phyloP scores from a whole-genome alignment of 768 basidiomycete genomes.

The Boletus sp. region DNA sequence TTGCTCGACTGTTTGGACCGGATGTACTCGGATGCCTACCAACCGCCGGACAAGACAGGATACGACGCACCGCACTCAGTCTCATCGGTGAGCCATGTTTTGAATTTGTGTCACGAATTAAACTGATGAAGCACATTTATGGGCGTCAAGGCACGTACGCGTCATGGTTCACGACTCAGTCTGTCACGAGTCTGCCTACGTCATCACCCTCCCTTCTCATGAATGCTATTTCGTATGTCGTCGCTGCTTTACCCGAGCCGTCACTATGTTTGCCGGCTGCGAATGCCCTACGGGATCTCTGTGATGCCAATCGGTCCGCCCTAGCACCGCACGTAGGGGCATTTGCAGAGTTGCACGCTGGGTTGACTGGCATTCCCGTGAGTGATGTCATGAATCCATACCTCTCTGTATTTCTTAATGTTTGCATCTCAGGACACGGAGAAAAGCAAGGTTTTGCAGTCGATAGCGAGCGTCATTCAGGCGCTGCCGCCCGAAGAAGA shows the following conservation, averaged over 20 bases:
- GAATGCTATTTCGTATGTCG: slow-evolving; percentile 66
- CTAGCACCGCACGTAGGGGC: slow-evolving; percentile 81
- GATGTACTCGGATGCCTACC: slow-evolving; percentile 71
- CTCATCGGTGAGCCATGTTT: slow-evolving; percentile 62
- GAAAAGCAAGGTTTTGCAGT: slow-evolving; percentile 87
- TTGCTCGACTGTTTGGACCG: slow-evolving; percentile 67
- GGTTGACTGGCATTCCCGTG: slow-evolving; percentile 72
- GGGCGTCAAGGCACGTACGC: slow-evolving; percentile 59
- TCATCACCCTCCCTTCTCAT: slow-evolving; percentile 51
- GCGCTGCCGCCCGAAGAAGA: slow-evolving; percentile 79
- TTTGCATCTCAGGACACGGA: slow-evolving; percentile 63
- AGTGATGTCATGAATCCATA: slow-evolving; percentile 20
- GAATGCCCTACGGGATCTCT: slow-evolving; percentile 78
- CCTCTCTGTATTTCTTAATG: not conserved
- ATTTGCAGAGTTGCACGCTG: slow-evolving; percentile 81
- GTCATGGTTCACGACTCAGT: slow-evolving; percentile 71
- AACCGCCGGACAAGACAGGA: slow-evolving; percentile 55
- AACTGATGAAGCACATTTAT: not conserved
- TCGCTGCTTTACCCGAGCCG: slow-evolving; percentile 65
- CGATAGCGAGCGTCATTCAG: slow-evolving; percentile 91
- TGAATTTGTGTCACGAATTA: not conserved
- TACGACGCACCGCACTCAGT: slow-evolving; percentile 71
- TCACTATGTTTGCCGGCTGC: slow-evolving; percentile 70
- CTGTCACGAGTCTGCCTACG: slow-evolving; percentile 26
- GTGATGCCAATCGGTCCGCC: slow-evolving; percentile 85